These are phyloP conservation scores for Diospyros lotus DNA, from an alignment of 148 eudicot species.

Conservation along the genomic window DNA sequence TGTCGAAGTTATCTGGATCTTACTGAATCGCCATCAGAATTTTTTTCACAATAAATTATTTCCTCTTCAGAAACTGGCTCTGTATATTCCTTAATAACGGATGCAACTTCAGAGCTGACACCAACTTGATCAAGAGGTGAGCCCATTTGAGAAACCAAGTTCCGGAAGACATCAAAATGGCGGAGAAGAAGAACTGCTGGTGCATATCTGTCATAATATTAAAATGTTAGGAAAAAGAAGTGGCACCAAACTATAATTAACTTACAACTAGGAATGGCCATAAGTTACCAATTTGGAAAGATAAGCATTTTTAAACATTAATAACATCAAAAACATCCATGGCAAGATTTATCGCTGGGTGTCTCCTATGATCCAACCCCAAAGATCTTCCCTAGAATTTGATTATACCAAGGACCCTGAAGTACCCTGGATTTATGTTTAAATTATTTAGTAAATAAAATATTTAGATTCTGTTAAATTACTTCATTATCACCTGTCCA, in stretches of 20 bases:
- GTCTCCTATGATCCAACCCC: background rate
- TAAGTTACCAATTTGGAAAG: background rate
- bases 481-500: background rate
- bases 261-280: background rate
- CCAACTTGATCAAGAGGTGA: conserved; percentile 65
- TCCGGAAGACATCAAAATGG: conserved; percentile 77
- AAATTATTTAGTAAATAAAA: background rate
- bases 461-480: background rate
- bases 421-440: background rate
- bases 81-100: conserved; percentile 76
- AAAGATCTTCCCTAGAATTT: background rate
- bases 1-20: conserved; percentile 25
- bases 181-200: conserved; percentile 87
- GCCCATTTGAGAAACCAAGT: conserved; percentile 62
- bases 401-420: background rate
- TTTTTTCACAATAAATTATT: conserved; percentile 37
- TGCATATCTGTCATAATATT: conserved; percentile 52
- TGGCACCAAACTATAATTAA: background rate
- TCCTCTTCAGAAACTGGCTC: conserved; percentile 49
- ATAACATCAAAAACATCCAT: background rate
- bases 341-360: background rate
- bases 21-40: conserved; percentile 39
- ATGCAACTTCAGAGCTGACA: conserved; percentile 70
- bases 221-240: conserved; percentile 5
- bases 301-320: background rate